Conservation (phyloP, 2,329 filamentous ascomycete species). For the Alternaria hordeiaustralica region DNA sequence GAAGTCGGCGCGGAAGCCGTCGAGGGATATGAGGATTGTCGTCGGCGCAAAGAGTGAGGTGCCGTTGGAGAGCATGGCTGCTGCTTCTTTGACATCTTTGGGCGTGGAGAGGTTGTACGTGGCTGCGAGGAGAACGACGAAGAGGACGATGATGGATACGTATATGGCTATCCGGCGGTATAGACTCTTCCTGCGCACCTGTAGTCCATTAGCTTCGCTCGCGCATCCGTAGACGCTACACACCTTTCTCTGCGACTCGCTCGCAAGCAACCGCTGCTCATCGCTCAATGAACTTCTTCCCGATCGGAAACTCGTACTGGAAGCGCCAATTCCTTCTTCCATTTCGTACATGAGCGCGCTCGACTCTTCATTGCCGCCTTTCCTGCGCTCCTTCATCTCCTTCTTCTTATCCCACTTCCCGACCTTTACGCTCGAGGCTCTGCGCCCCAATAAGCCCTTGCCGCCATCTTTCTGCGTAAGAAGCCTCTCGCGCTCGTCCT, state of each 20-base stretch:
- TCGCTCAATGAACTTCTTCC: constrained; percentile 54
- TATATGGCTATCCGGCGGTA: constrained; percentile 52
- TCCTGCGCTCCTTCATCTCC: constrained; percentile 49
- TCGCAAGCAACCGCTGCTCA: constrained; percentile 59
- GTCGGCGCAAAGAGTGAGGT: constrained; percentile 89
- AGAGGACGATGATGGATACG: constrained; percentile 58
- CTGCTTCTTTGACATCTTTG: constrained; percentile 26
- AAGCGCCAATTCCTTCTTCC: constrained; percentile 79
- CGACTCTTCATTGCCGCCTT: constrained; percentile 65
- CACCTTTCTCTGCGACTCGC: constrained; percentile 53
- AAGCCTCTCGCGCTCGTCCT: constrained; percentile 55
- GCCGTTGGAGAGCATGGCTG: constrained; percentile 70
- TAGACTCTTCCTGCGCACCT: constrained; percentile 42
- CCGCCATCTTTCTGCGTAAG: constrained; percentile 41
- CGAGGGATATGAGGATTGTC: constrained; percentile 90
- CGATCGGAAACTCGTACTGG: constrained; percentile 50
- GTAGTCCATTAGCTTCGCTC: constrained; percentile 31
- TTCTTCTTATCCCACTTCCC: constrained; percentile 34
- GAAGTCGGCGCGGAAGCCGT: constrained; percentile 96
- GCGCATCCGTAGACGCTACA: constrained; percentile 37
- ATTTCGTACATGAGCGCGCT: constrained; percentile 86
- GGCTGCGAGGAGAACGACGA: constrained; percentile 62
- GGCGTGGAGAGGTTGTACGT: constrained; percentile 62
- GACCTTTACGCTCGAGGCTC: constrained; percentile 37
- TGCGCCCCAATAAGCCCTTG: constrained; percentile 34